phyloP scores from a whole-genome alignment of 495 filamentous ascomycete genomes.

The Penicillium herquei region DNA sequence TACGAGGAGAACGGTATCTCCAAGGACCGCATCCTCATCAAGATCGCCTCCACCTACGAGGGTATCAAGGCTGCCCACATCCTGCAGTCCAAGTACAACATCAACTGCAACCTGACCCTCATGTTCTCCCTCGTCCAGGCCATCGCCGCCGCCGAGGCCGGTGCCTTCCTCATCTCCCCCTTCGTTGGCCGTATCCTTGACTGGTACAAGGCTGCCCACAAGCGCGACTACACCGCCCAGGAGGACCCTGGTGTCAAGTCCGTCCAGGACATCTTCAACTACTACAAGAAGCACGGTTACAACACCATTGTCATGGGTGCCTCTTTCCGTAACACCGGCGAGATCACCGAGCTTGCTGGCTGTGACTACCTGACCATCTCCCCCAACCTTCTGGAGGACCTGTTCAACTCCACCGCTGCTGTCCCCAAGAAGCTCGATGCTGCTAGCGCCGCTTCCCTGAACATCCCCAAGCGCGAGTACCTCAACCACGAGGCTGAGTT shows the following conservation, averaged over 20 bases:
- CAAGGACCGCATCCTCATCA: conserved; percentile 80
- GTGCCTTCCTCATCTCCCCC: conserved; percentile 97
- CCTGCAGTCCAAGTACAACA: conserved; percentile 86
- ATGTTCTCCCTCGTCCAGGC: conserved; percentile 98
- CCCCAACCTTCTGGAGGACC: conserved; percentile 89
- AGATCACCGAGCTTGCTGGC: conserved; percentile 96
- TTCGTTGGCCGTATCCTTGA: conserved; percentile 99
- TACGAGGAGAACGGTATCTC: conserved; percentile 88
- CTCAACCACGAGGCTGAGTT: conserved; percentile 84
- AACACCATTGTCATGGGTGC: conserved; percentile 99
- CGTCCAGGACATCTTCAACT: conserved; percentile 97
- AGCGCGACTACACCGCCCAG: conserved; percentile 82
- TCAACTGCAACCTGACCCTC: conserved; percentile 98
- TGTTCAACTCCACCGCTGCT: conserved; percentile 71
- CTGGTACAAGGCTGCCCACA: conserved; percentile 96
- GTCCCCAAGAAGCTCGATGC: conserved; percentile 94
- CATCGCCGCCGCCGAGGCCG: conserved; percentile 93
- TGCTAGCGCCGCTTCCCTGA: conserved; percentile 56
- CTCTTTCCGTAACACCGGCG: conserved; percentile 91
- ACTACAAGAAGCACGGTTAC: conserved; percentile 99
- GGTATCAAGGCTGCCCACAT: conserved; percentile 96
- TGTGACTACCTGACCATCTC: conserved; percentile 99
- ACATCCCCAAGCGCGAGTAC: conserved; percentile 88
- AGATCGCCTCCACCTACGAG: conserved; percentile 69
- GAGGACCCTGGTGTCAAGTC: conserved; percentile 97